Percentiles rank a stretch among this genome's conserved stretches.
Conservation (phyloP, 768 basidiomycete species). For the Rhizopogon vinicolor region DNA sequence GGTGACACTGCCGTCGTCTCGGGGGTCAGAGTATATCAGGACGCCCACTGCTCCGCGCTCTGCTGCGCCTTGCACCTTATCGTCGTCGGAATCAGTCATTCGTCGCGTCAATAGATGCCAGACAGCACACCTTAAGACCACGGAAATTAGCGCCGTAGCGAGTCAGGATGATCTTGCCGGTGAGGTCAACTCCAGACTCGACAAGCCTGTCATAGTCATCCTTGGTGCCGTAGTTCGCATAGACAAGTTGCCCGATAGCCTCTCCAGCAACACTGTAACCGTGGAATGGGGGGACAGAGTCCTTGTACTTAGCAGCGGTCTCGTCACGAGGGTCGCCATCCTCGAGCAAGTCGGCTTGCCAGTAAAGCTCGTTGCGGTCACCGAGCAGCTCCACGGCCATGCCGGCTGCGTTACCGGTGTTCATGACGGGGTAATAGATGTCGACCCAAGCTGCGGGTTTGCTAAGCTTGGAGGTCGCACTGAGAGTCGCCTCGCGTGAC, state of each 20-base stretch:
- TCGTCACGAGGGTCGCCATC: slow-evolving; percentile 69
- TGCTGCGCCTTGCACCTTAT: slow-evolving; percentile 75
- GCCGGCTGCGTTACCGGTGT: slow-evolving; percentile 58
- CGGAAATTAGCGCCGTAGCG: slow-evolving; percentile 79
- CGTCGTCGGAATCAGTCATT: slow-evolving; percentile 8
- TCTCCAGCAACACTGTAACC: slow-evolving; percentile 77
- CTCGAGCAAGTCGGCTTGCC: slow-evolving; percentile 72
- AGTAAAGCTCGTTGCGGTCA: slow-evolving; percentile 45
- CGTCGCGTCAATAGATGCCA: slow-evolving; percentile 14
- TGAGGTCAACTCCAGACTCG: slow-evolving; percentile 62
- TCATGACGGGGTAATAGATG: slow-evolving; percentile 84
- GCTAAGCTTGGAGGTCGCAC: slow-evolving; percentile 39
- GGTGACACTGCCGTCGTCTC: slow-evolving; percentile 80
- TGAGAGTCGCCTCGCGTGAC: slow-evolving; percentile 65
- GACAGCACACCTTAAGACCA: slow-evolving; percentile 66
- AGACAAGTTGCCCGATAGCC: slow-evolving; percentile 61
- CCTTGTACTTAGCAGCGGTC: slow-evolving; percentile 61
- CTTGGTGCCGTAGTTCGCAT: slow-evolving; percentile 77
- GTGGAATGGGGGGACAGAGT: slow-evolving; percentile 80
- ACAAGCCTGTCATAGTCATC: slow-evolving; percentile 65
- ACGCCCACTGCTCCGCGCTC: slow-evolving; percentile 76
- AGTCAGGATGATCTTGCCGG: slow-evolving; percentile 71
- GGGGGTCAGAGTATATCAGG: slow-evolving; percentile 82
- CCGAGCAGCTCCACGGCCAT: slow-evolving; percentile 64
- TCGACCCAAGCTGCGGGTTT: slow-evolving; percentile 77